Base-by-base conservation (phyloP, 768 basidiomycete genomes). In the Vishniacozyma victoriae region DNA sequence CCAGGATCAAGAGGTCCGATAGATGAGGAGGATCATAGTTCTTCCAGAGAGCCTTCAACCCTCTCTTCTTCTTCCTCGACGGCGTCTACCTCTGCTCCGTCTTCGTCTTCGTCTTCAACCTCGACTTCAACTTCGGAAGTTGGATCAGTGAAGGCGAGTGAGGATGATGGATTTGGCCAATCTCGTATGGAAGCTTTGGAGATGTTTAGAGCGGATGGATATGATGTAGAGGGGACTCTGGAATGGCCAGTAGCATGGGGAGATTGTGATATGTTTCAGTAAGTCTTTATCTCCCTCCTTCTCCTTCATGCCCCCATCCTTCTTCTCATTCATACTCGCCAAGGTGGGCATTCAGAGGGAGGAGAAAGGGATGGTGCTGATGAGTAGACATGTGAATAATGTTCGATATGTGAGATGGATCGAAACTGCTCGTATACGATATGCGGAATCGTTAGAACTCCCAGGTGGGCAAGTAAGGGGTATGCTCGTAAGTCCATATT, bases 181-280 rank as follows among this genome's bases (percentile, higher is more conserved):
- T 44, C 45, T 25, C 11, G 19, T 6, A 40, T 25, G 19, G 38
- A 33, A 13, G 62, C 55, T 0, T 19, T 48, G 23, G 25, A 25
- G 24, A 52, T 52, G 24, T 64, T 67, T 50, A 40, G 9, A 19
- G 48, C 55, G 23, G 23, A 57, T 4, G 62, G 62, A 11, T 64
- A 46, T 42, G 60, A 57, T 35, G 29, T 33, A 5, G 37, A 52
- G 6, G 62, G 60, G 14, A 31, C 51, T 0, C 40, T 67, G 35
- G 57, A 59, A 27, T 64, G 62, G 62, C 53, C 57, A 23, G 62
- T 67, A 15, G 65, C 62, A 20, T 67, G 65, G 65, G 65, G 65
- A 5, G 60, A 67, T 37, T 58, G 50, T 29, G 65, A 67, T 48
- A 64, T 55, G 49, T 67, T 64, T 43, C 48, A 54, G 65, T 67